Evolutionary conservation across 1,284 basidiomycete genomes (phyloP).

Genomic region (Boletellus sp.): DNA sequence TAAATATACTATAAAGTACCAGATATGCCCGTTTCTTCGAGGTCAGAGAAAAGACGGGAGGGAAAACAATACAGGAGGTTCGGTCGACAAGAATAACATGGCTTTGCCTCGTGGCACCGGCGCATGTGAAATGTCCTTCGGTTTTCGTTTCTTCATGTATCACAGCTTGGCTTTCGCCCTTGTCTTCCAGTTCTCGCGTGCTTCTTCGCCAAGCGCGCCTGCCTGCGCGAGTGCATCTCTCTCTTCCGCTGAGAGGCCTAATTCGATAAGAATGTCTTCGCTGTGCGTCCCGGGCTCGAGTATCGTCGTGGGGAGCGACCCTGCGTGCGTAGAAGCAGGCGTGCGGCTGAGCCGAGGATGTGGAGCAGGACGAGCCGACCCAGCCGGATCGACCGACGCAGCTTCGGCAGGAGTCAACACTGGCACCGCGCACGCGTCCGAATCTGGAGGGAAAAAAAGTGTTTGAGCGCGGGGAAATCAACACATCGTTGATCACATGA

Average conservation of each 20-base stretch:
- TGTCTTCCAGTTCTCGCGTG: constrained; percentile 12
- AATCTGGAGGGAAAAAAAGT: constrained; percentile 38
- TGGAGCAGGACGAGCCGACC: constrained; percentile 40
- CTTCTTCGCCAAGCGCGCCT: constrained; percentile 41
- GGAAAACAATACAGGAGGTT: too few species aligned
- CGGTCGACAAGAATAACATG: too few species aligned
- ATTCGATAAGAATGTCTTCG: constrained; percentile 46
- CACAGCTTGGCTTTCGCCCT: constrained; percentile 20
- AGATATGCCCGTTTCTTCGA: too few species aligned
- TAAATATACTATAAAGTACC: too few species aligned
- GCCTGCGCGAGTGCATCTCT: constrained; percentile 36
- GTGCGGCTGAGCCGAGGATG: constrained; percentile 48
- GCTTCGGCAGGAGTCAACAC: constrained; percentile 69
- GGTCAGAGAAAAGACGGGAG: too few species aligned
- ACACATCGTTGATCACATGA: too few species aligned
- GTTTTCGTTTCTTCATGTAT: neutral
- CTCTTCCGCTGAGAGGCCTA: constrained; percentile 42
- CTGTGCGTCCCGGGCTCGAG: constrained; percentile 54
- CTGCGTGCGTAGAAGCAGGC: constrained; percentile 15
- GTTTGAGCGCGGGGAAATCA: too few species aligned
- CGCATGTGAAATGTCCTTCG: too few species aligned
- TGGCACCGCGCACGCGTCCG: constrained; percentile 75
- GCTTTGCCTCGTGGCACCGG: too few species aligned
- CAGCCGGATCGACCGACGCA: constrained; percentile 36
- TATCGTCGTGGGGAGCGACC: constrained; percentile 3